Conservation (phyloP, 257 asterid species). For the Rauvolfia tetraphylla region DNA sequence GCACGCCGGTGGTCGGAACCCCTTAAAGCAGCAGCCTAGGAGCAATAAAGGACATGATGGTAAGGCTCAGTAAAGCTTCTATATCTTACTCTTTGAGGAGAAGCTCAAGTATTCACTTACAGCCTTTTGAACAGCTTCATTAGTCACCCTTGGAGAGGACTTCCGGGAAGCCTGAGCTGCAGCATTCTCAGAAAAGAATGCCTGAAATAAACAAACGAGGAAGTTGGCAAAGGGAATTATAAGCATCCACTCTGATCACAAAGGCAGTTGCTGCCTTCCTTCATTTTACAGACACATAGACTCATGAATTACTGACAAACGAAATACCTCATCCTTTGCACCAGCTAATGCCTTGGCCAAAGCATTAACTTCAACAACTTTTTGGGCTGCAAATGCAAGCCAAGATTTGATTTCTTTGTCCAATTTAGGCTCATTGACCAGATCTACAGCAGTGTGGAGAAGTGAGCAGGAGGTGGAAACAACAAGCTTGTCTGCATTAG, state of each 20-base stretch:
- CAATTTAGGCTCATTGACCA: slow-evolving; percentile 76
- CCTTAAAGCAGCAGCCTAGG: slow-evolving; percentile 76
- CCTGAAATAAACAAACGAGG: slow-evolving; percentile 35
- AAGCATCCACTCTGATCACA: not conserved
- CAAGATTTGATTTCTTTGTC: slow-evolving; percentile 89
- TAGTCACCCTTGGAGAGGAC: slow-evolving; percentile 87
- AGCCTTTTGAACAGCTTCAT: slow-evolving; percentile 95
- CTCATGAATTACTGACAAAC: too few species aligned
- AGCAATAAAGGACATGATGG: not conserved
- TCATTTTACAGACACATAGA: too few species aligned
- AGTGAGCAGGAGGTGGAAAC: slow-evolving; percentile 89
- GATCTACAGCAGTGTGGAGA: slow-evolving; percentile 96
- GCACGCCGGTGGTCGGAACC: slow-evolving; percentile 98
- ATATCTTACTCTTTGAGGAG: not conserved
- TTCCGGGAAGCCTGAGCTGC: slow-evolving; percentile 94
- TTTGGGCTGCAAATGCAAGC: slow-evolving; percentile 98
- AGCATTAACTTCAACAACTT: slow-evolving; percentile 89
- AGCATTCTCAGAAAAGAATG: slow-evolving; percentile 74
- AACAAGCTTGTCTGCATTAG: slow-evolving; percentile 75
- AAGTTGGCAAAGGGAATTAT: not conserved
- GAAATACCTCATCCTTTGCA: slow-evolving; percentile 78
- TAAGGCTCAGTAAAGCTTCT: not conserved
- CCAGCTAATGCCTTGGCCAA: slow-evolving; percentile 90
- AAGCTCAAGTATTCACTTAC: slow-evolving; percentile 46
- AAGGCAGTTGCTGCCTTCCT: not conserved